These are phyloP conservation scores for Apophysomyces elegans DNA, from an alignment of 371 early-diverging fungal species.

Conservation along the genomic window DNA sequence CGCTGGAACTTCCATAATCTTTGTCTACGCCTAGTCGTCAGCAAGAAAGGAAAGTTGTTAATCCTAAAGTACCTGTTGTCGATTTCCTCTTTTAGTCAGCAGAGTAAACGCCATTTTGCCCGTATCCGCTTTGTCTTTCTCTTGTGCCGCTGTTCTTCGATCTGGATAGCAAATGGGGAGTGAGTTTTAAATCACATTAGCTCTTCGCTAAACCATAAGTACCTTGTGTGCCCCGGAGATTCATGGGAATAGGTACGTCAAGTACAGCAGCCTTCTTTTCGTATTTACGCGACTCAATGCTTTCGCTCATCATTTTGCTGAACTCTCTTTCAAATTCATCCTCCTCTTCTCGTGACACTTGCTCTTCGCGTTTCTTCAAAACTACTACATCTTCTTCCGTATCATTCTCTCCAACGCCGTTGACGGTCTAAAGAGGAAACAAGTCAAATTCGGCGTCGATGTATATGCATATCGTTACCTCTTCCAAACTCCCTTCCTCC, in stretches of 20 bases:
- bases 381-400: slow-evolving; percentile 66
- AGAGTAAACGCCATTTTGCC: slow-evolving; percentile 85
- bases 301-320: slow-evolving; percentile 82
- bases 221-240: slow-evolving; percentile 59
- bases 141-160: slow-evolving; percentile 43
- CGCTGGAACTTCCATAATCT: slow-evolving; percentile 83
- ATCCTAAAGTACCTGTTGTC: slow-evolving; percentile 70
- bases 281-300: slow-evolving; percentile 78
- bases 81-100: slow-evolving; percentile 91
- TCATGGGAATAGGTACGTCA: slow-evolving; percentile 85
- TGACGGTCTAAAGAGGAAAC: slow-evolving; percentile 16
- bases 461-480: slow-evolving; percentile 23
- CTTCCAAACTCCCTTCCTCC: slow-evolving; percentile 38
- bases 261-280: slow-evolving; percentile 75
- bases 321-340: slow-evolving; percentile 81
- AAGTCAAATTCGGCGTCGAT: neutral
- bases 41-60: neutral
- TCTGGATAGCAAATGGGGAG: slow-evolving; percentile 19
- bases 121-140: slow-evolving; percentile 26
- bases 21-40: slow-evolving; percentile 37
- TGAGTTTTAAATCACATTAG: slow-evolving; percentile 2
- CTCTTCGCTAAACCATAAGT: neutral
- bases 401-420: slow-evolving; percentile 33
- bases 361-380: slow-evolving; percentile 47
- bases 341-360: slow-evolving; percentile 52